phyloP scores from a whole-genome alignment of 139 green algal species.

The Chlamydomonas sp. region DNA sequence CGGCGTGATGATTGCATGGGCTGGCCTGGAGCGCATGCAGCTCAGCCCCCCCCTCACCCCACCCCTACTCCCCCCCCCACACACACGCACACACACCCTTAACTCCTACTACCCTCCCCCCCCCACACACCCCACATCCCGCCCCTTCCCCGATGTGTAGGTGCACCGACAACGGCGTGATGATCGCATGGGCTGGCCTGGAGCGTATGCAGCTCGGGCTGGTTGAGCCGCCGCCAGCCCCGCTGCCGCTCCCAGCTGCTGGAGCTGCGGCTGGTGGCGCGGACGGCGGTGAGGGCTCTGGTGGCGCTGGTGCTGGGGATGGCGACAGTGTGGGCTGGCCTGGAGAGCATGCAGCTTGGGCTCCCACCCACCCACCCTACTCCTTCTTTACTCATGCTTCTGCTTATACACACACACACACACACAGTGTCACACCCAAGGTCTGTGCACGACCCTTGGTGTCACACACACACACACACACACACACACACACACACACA shows the following conservation, averaged over 20 bases:
- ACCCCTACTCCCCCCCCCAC: not conserved
- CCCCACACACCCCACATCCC: too few species aligned
- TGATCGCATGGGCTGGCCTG: slow-evolving; percentile 54
- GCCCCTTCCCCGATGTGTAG: too few species aligned
- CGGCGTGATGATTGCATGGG: slow-evolving; percentile 82
- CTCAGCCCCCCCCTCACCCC: not conserved
- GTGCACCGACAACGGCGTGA: slow-evolving; percentile 98
- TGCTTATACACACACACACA: not conserved
- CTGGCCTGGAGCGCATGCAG: not conserved
- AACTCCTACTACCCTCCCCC: too few species aligned
- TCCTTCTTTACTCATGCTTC: too few species aligned
- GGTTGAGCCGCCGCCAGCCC: too few species aligned
- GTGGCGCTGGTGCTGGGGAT: too few species aligned
- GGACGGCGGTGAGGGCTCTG: too few species aligned
- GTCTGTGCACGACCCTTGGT: not conserved
- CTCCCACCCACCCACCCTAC: too few species aligned
- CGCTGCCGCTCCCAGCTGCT: too few species aligned
- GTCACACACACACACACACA: not conserved
- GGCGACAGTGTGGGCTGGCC: slow-evolving; percentile 62
- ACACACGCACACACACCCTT: too few species aligned
- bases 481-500: not conserved
- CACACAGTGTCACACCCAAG: not conserved
- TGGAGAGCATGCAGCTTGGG: slow-evolving; percentile 2
- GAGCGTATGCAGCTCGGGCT: not conserved
- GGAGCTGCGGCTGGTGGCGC: too few species aligned